A percentile compares a stretch with the other conserved stretches of the same genome.
Conservation (phyloP, 1,284 basidiomycete species). For the Rhodofomes roseus region DNA sequence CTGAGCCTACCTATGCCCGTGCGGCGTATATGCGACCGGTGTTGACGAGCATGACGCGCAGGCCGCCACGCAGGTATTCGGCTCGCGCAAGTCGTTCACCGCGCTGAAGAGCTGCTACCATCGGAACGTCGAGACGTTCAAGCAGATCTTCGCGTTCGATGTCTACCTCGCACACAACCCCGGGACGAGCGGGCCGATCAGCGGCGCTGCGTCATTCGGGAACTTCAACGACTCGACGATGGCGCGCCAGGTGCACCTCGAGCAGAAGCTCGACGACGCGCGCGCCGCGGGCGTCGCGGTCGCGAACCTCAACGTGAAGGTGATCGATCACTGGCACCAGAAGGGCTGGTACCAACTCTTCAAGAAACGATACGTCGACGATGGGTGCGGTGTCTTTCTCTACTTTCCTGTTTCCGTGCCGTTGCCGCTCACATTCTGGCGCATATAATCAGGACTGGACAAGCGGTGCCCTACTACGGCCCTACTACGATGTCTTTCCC, state of each 20-base stretch:
- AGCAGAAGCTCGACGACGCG: slow-evolving; percentile 57
- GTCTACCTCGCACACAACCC: slow-evolving; percentile 39
- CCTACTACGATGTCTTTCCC: slow-evolving; percentile 3
- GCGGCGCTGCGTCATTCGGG: slow-evolving; percentile 4
- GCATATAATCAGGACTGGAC: slow-evolving; percentile 15
- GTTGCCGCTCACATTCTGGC: background rate
- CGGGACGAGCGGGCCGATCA: background rate
- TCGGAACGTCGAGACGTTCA: slow-evolving; percentile 76
- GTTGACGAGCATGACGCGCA: slow-evolving; percentile 22
- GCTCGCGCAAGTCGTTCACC: slow-evolving; percentile 71
- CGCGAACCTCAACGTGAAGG: slow-evolving; percentile 63
- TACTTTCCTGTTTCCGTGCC: background rate
- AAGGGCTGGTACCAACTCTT: slow-evolving; percentile 72
- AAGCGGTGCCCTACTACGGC: slow-evolving; percentile 20
- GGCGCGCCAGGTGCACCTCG: slow-evolving; percentile 61
- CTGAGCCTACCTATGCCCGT: background rate
- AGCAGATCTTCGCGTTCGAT: slow-evolving; percentile 71
- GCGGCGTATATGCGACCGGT: background rate
- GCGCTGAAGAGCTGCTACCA: slow-evolving; percentile 78
- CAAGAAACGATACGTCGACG: slow-evolving; percentile 30
- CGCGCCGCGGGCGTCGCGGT: slow-evolving; percentile 61
- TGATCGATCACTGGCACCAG: slow-evolving; percentile 72
- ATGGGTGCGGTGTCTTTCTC: slow-evolving; percentile 36
- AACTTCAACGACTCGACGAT: slow-evolving; percentile 29
- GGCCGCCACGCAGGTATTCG: slow-evolving; percentile 67